Evolutionary conservation across 257 asterid genomes (phyloP), one percentile per base, ranked within the genome.

Genomic region (Cruciata laevipes): DNA sequence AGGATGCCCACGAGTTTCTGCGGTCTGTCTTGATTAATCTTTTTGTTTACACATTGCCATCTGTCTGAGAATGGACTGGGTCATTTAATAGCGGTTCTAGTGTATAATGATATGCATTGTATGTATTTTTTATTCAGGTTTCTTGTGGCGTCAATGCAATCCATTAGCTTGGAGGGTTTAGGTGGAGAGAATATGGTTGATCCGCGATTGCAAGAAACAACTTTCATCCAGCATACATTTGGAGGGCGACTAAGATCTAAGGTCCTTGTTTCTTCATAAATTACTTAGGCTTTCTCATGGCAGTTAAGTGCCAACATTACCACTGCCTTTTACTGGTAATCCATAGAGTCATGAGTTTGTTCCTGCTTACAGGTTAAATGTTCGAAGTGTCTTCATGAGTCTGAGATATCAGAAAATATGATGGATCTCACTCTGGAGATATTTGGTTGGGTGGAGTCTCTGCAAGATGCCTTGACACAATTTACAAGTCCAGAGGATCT

Each of bases 1-100:
- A 91, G 86, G 97, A 88, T 80, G 97, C 97, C 61, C 97, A 91
- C 75, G 97, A 91, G 70, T 91, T 91, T 78, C 82, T 88, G 77
- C 82, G 97, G 96, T 88, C 64, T 7, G 71, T 71, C 12, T 25
- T 51, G 37, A 67, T 73, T 47, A 27, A 62, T 21, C 44, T 63
- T 21, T 31, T 42, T 38, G 20, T 35, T 7, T 69, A 56, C 31
- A 4, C 66, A 40, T n/a, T 47, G 14, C 24, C 3, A 65, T 71
- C 21, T 14, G 60, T 30, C 58, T 61, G 4, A 14, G 47, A 69
- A 63, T 64, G 24, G 27, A 25, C 11, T 38, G 37, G 47, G 65
- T 14, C 23, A 53, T 37, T 33, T 24, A n/a, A 16, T 9, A 53
- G 42, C 27, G 2, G n/a, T 66, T 56, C 14, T 37, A 31, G 16